Conservation (phyloP, 1,139 yeast species). For the Candida sanyaensis region DNA sequence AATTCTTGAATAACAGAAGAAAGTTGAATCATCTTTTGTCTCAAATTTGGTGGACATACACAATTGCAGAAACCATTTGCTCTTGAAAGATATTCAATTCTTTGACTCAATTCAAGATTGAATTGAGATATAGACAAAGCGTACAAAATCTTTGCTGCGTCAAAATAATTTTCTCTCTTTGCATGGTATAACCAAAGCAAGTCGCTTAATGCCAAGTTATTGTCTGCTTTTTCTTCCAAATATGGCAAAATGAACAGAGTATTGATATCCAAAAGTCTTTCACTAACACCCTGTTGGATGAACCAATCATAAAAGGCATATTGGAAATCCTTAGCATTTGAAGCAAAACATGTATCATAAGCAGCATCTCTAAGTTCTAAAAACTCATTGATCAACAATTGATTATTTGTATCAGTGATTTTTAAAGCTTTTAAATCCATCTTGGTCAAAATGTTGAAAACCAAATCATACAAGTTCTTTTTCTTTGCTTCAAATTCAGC, state of each 20-base stretch:
- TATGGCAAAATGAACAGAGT: conserved; percentile 82
- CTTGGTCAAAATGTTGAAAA: conserved; percentile 72
- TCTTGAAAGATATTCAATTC: conserved; percentile 87
- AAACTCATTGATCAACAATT: conserved; percentile 52
- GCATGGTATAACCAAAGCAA: conserved; percentile 89
- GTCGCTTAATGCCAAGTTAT: conserved; percentile 73
- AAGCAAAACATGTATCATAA: conserved; percentile 72
- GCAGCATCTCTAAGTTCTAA: conserved; percentile 68
- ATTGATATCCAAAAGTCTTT: conserved; percentile 72
- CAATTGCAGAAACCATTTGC: conserved; percentile 94
- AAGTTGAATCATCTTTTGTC: conserved; percentile 75
- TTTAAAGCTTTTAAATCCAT: conserved; percentile 69
- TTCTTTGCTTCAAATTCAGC: conserved; percentile 33
- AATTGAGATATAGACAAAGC: conserved; percentile 76
- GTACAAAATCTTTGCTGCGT: conserved; percentile 82
- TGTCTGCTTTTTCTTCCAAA: conserved; percentile 69
- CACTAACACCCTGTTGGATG: conserved; percentile 73
- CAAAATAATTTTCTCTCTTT: conserved; percentile 72
- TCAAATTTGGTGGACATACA: conserved; percentile 72
- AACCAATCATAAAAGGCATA: conserved; percentile 94
- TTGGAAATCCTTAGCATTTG: conserved; percentile 82
- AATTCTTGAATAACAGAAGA: conserved; percentile 74
- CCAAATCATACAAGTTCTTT: conserved; percentile 63
- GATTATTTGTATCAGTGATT: conserved; percentile 45
- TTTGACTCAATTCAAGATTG: conserved; percentile 62